Conservation (phyloP, 345 rosid genomes). For the Mercurialis annua region DNA sequence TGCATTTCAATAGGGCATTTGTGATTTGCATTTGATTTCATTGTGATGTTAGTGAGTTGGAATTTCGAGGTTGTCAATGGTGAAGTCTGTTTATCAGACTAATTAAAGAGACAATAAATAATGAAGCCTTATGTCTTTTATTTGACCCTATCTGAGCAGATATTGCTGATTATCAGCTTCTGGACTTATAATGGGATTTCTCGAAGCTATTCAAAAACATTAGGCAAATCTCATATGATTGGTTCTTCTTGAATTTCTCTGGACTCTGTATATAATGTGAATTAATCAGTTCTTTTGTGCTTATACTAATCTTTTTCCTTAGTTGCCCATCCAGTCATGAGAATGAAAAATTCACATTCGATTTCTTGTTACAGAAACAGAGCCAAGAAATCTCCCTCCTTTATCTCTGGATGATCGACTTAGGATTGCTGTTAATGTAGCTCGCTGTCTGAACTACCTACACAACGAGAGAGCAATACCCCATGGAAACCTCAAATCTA, state of each 20-base stretch:
- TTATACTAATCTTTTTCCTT: background rate
- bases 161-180: too few relatives aligned
- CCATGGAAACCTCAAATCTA: slow-evolving; percentile 88
- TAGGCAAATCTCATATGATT: background rate
- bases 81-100: background rate
- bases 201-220: background rate
- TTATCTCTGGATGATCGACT: slow-evolving; percentile 61
- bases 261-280: background rate
- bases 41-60: background rate
- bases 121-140: background rate
- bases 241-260: background rate
- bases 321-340: too few relatives aligned
- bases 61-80: background rate
- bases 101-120: background rate
- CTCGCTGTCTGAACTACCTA: slow-evolving; percentile 71
- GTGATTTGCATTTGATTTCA: background rate
- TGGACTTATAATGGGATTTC: background rate
- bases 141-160: background rate
- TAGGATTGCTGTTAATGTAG: slow-evolving; percentile 50
- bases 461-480: slow-evolving; percentile 85
- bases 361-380: slow-evolving; percentile 48
- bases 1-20: background rate
- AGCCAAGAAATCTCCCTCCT: slow-evolving; percentile 44
- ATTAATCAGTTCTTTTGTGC: background rate
- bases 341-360: background rate